Evolutionary conservation across 306 rosid genomes (phyloP).

Genomic region (Myrica gale): DNA sequence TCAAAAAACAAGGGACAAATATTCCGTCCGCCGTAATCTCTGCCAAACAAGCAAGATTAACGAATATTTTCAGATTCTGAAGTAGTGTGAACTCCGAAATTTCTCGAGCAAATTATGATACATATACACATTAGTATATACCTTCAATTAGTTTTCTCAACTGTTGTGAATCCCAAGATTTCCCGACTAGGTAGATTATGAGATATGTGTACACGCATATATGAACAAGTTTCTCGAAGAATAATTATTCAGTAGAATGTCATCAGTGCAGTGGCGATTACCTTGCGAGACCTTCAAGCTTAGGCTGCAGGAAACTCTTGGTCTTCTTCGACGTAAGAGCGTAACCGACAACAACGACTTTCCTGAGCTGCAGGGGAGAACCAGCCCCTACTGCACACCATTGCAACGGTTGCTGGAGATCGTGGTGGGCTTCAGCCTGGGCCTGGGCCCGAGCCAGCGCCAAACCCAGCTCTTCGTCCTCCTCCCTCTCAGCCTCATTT

Average conservation of each 20-base stretch:
- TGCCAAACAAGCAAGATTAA: too few species aligned
- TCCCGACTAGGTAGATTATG: neutral
- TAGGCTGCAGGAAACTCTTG: conserved; percentile 90
- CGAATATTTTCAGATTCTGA: too few species aligned
- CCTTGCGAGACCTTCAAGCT: conserved; percentile 89
- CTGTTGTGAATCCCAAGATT: neutral
- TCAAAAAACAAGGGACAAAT: neutral
- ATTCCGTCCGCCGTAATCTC: neutral
- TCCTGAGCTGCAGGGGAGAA: conserved; percentile 38
- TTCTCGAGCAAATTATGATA: neutral
- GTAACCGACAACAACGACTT: conserved; percentile 68
- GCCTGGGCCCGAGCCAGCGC: neutral
- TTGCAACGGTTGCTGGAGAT: neutral
- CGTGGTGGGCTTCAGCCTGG: neutral
- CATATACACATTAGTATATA: too few species aligned
- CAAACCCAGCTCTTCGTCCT: neutral
- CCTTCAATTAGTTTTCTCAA: neutral
- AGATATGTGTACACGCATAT: neutral
- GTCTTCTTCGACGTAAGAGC: conserved; percentile 92
- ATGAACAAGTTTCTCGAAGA: neutral
- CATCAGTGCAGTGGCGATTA: conserved; percentile 19
- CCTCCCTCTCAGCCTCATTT: neutral
- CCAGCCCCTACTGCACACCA: conserved; percentile 41
- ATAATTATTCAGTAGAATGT: neutral
- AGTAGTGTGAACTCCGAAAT: too few species aligned